Conservation (phyloP, 2,329 filamentous ascomycete genomes). For the Mollisia scopiformis region DNA sequence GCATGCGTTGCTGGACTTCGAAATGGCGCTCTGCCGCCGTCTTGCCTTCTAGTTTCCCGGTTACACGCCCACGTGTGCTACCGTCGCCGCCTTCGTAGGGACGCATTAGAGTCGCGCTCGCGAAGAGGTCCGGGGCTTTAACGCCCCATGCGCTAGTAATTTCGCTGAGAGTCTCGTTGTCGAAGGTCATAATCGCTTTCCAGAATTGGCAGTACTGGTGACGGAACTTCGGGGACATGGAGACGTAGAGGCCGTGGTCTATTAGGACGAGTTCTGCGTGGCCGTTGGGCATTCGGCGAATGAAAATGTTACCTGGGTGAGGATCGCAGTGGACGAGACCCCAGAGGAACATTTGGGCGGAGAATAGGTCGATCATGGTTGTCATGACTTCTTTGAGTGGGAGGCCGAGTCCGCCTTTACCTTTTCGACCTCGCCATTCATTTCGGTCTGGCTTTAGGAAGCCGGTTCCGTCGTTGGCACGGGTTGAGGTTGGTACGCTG, state of each 20-base stretch:
- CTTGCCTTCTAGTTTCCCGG: slow-evolving; percentile 52
- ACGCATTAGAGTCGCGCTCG: slow-evolving; percentile 83
- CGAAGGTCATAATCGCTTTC: slow-evolving; percentile 92
- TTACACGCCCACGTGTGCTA: slow-evolving; percentile 65
- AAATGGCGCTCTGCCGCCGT: slow-evolving; percentile 66
- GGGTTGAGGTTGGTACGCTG: slow-evolving; percentile 31
- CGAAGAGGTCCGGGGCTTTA: slow-evolving; percentile 86
- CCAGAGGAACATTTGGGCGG: slow-evolving; percentile 98
- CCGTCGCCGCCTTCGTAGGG: slow-evolving; percentile 87
- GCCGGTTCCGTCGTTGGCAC: slow-evolving; percentile 53
- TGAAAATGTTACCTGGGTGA: slow-evolving; percentile 96
- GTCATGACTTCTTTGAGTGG: slow-evolving; percentile 88
- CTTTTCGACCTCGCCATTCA: slow-evolving; percentile 73
- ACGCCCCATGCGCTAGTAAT: slow-evolving; percentile 86
- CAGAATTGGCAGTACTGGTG: slow-evolving; percentile 89
- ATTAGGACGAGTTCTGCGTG: slow-evolving; percentile 90
- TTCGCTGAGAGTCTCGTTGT: slow-evolving; percentile 76
- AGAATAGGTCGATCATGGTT: slow-evolving; percentile 94
- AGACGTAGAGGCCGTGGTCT: slow-evolving; percentile 95
- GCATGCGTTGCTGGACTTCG: slow-evolving; percentile 73
- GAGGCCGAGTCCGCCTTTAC: slow-evolving; percentile 81
- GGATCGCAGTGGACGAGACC: slow-evolving; percentile 95
- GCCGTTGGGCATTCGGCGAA: slow-evolving; percentile 82
- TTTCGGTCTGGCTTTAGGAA: slow-evolving; percentile 79
- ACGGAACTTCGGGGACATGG: slow-evolving; percentile 82